These are phyloP conservation scores for Aspergillus baeticus DNA, from an alignment of 495 filamentous ascomycete genomes.

Conservation along the genomic window DNA sequence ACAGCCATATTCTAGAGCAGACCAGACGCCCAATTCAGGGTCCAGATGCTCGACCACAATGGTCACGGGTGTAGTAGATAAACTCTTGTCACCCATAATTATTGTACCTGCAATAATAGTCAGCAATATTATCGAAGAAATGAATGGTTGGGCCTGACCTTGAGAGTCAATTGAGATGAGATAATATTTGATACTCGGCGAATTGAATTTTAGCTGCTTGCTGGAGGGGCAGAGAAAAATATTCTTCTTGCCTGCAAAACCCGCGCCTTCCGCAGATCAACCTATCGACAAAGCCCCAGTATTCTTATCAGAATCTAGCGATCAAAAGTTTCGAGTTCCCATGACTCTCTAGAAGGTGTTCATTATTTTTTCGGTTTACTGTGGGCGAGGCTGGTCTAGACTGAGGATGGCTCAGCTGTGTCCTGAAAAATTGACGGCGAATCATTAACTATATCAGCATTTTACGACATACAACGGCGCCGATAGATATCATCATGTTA, in stretches of 20 bases:
- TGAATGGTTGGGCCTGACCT: not conserved
- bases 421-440: not conserved
- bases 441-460: not conserved
- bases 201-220: not conserved
- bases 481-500: no score
- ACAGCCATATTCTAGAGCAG: constrained; percentile 80
- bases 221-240: not conserved
- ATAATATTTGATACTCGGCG: not conserved
- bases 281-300: no score
- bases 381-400: not conserved
- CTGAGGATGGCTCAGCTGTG: not conserved
- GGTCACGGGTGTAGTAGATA: constrained; percentile 46
- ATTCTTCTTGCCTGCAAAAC: not conserved
- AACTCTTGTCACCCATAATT: constrained; percentile 26
- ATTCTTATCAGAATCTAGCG: no score
- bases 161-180: not conserved
- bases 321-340: no score
- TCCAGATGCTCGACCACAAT: constrained; percentile 94
- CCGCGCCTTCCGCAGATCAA: not conserved
- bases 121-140: not conserved
- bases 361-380: no score
- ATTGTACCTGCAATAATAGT: not conserved
- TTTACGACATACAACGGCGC: no score
- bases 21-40: constrained; percentile 92
- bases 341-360: no score